Evolutionary conservation across 2,329 filamentous ascomycete genomes (phyloP).

Genomic region (Dendryphion nanum): DNA sequence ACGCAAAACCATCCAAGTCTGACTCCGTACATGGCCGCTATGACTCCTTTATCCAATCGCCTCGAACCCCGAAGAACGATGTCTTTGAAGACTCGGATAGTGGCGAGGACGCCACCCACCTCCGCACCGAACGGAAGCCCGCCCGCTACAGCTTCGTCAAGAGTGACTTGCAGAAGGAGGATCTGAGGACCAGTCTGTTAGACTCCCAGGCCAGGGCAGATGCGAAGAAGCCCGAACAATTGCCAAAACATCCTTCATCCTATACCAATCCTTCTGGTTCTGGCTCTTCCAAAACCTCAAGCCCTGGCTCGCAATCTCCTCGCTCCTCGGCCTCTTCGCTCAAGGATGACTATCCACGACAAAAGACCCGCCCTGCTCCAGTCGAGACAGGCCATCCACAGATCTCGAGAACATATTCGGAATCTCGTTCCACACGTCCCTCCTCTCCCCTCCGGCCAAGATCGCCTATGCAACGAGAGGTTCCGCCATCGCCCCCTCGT

Average conservation of each 20-base stretch:
- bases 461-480: slow-evolving; percentile 23
- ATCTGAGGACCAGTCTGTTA: slow-evolving; percentile 26
- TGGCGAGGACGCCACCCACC: slow-evolving; percentile 25
- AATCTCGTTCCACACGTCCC: slow-evolving; percentile 19
- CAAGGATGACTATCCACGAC: slow-evolving; percentile 9
- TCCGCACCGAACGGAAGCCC: slow-evolving; percentile 32
- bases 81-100: slow-evolving; percentile 33
- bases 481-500: slow-evolving; percentile 18
- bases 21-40: slow-evolving; percentile 23
- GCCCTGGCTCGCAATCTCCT: slow-evolving; percentile 26
- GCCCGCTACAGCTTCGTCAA: slow-evolving; percentile 41
- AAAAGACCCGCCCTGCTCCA: slow-evolving; percentile 16
- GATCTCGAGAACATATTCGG: slow-evolving; percentile 9
- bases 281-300: slow-evolving; percentile 22
- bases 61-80: slow-evolving; percentile 15
- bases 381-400: slow-evolving; percentile 16
- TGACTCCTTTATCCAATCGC: slow-evolving; percentile 19
- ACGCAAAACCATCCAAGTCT: slow-evolving; percentile 25
- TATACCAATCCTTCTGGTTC: slow-evolving; percentile 14
- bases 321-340: slow-evolving; percentile 32
- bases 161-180: slow-evolving; percentile 34
- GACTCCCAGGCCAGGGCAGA: slow-evolving; percentile 18
- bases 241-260: slow-evolving; percentile 11
- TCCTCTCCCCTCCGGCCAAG: slow-evolving; percentile 19
- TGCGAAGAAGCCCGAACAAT: slow-evolving; percentile 14